Percentiles rank a stretch among this genome's conserved stretches.
Evolutionary conservation across 805 yeast species (phyloP).

Genomic region (Grigorovia jiainica): DNA sequence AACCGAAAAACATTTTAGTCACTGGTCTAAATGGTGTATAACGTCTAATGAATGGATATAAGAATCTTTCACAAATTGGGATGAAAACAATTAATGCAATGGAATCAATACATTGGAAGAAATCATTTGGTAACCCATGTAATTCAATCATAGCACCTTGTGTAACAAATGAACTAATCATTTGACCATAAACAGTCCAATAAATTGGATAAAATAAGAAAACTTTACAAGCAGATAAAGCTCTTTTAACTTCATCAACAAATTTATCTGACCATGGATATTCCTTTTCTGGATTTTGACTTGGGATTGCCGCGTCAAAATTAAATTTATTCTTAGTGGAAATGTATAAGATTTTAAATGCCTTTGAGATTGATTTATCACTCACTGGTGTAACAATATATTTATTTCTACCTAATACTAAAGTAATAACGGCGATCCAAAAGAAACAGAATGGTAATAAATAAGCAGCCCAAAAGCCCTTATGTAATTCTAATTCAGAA

Average conservation of each 20-base stretch:
- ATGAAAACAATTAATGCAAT: conserved; percentile 68
- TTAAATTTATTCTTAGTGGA: conserved; percentile 40
- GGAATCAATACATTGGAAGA: conserved; percentile 68
- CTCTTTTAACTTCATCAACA: conserved; percentile 62
- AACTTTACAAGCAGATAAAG: conserved; percentile 63
- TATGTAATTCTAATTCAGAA: conserved; percentile 55
- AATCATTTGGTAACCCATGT: conserved; percentile 74
- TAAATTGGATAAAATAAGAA: conserved; percentile 62
- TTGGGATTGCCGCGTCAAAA: conserved; percentile 50
- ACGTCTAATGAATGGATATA: conserved; percentile 46
- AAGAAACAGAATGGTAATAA: conserved; percentile 63
- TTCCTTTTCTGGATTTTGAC: conserved; percentile 37
- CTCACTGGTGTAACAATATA: conserved; percentile 53
- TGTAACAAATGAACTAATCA: conserved; percentile 61
- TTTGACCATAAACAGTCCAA: conserved; percentile 68
- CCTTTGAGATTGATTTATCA: conserved; percentile 49
- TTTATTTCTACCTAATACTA: conserved; percentile 42
- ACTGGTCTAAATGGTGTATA: conserved; percentile 55
- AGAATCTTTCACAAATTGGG: conserved; percentile 54
- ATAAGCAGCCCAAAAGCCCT: conserved; percentile 70
- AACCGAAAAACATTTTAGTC: conserved; percentile 62
- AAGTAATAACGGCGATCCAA: conserved; percentile 45
- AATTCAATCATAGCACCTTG: conserved; percentile 68
- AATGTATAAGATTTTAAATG: conserved; percentile 38
- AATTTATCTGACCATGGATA: conserved; percentile 58